Conservation (phyloP, 257 asterid species). For the Anisodus tanguticus region DNA sequence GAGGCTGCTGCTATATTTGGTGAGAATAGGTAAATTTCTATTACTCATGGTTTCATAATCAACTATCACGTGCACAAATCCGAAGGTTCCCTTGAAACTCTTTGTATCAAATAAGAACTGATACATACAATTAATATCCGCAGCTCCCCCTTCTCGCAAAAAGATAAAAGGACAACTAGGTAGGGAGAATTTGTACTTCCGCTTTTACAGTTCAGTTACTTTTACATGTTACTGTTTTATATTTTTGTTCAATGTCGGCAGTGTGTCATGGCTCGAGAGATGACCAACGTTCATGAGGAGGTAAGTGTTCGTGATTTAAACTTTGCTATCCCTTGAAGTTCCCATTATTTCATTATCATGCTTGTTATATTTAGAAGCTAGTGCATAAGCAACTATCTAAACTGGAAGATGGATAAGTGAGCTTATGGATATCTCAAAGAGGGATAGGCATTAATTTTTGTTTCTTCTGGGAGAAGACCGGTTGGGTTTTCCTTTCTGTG, state of each 20-base stretch:
- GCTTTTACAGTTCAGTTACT: background rate
- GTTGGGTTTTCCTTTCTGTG: background rate
- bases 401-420: background rate
- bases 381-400: background rate
- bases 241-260: constrained; percentile 55
- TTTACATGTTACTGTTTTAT: background rate
- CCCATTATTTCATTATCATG: background rate
- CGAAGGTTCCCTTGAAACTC: background rate
- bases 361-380: constrained; percentile 18
- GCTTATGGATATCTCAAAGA: background rate
- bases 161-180: background rate
- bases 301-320: constrained; percentile 37
- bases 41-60: background rate
- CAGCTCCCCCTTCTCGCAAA: background rate
- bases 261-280: constrained; percentile 95
- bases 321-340: background rate
- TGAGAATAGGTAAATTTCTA: constrained; percentile 61
- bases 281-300: constrained; percentile 94
- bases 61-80: background rate
- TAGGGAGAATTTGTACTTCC: background rate
- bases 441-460: background rate
- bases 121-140: background rate
- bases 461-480: background rate
- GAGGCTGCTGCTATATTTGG: constrained; percentile 73
- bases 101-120: background rate